A percentile compares a stretch with the other conserved stretches of the same genome.
phyloP scores from a whole-genome alignment of 2,329 filamentous ascomycete species.

The Penicillium sp. region DNA sequence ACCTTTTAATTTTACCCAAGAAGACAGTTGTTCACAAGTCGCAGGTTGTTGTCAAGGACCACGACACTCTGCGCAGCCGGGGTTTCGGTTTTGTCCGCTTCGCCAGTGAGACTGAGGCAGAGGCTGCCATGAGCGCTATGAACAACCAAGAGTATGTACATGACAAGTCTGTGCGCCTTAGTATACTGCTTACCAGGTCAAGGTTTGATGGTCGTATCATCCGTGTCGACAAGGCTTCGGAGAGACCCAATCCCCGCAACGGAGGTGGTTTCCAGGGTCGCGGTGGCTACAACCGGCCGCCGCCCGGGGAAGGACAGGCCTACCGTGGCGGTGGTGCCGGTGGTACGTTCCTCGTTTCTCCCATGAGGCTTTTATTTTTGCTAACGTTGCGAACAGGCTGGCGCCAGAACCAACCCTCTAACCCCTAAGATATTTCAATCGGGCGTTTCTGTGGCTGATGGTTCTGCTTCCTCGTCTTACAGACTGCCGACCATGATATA shows the following conservation, averaged over 20 bases:
- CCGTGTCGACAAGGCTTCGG: slow-evolving; percentile 93
- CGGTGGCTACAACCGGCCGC: slow-evolving; percentile 51
- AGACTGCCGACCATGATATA: slow-evolving; percentile 19
- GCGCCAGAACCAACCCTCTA: slow-evolving; percentile 14
- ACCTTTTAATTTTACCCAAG: slow-evolving; percentile 7
- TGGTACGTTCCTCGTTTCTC: slow-evolving; percentile 18
- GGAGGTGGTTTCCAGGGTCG: slow-evolving; percentile 52
- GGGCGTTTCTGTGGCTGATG: background rate
- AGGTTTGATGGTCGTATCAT: slow-evolving; percentile 95
- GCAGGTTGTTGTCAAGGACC: slow-evolving; percentile 96
- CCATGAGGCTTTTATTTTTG: slow-evolving; percentile 1
- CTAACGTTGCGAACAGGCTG: slow-evolving; percentile 15
- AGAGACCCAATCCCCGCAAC: slow-evolving; percentile 68
- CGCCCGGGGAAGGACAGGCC: slow-evolving; percentile 32
- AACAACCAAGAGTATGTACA: slow-evolving; percentile 70
- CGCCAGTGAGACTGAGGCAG: slow-evolving; percentile 52
- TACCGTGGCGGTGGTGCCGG: slow-evolving; percentile 39
- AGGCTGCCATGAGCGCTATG: slow-evolving; percentile 49
- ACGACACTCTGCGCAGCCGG: slow-evolving; percentile 93
- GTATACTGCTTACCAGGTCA: slow-evolving; percentile 1
- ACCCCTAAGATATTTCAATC: background rate
- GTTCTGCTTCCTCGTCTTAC: slow-evolving; percentile 8
- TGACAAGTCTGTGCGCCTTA: slow-evolving; percentile 7
- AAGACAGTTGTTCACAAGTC: slow-evolving; percentile 21
- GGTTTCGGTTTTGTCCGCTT: slow-evolving; percentile 98